phyloP scores from a whole-genome alignment of 768 basidiomycete species.

The Cystobasidium tubakii region DNA sequence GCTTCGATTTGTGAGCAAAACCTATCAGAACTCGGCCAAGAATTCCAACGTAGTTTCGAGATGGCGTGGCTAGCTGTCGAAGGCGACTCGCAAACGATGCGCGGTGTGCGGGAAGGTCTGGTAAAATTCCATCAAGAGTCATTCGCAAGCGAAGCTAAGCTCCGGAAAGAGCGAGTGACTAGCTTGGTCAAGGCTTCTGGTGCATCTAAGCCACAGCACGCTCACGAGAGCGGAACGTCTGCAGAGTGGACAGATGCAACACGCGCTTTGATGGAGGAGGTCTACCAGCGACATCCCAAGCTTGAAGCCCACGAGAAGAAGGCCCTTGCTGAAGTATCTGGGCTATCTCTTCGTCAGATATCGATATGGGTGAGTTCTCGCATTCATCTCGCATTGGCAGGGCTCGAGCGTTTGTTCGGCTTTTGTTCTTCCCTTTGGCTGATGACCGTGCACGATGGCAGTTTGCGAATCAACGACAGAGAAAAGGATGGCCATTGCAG shows the following conservation, averaged over 20 bases:
- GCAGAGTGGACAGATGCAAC: neutral
- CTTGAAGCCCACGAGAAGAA: constrained; percentile 7
- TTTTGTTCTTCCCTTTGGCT: neutral
- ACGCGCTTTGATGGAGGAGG: neutral
- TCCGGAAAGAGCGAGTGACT: no score
- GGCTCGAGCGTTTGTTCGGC: constrained; percentile 5
- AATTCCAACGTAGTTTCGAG: no score
- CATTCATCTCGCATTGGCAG: neutral
- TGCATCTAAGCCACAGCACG: no score
- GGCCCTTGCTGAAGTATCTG: neutral
- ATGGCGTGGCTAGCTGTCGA: no score
- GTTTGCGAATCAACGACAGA: constrained; percentile 16
- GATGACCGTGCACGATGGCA: neutral
- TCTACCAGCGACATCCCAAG: constrained; percentile 1
- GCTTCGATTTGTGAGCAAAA: no score
- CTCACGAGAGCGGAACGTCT: no score
- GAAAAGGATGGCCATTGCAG: constrained; percentile 1
- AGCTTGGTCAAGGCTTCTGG: no score
- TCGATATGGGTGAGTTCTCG: neutral
- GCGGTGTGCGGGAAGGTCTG: no score
- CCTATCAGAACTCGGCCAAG: no score
- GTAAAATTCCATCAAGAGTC: no score
- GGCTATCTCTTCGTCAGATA: neutral
- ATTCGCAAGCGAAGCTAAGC: no score
- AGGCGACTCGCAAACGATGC: no score